A percentile compares a stretch with the other conserved stretches of the same genome.
phyloP scores from a whole-genome alignment of 208 protist species.

The Leishmania guyanensis region DNA sequence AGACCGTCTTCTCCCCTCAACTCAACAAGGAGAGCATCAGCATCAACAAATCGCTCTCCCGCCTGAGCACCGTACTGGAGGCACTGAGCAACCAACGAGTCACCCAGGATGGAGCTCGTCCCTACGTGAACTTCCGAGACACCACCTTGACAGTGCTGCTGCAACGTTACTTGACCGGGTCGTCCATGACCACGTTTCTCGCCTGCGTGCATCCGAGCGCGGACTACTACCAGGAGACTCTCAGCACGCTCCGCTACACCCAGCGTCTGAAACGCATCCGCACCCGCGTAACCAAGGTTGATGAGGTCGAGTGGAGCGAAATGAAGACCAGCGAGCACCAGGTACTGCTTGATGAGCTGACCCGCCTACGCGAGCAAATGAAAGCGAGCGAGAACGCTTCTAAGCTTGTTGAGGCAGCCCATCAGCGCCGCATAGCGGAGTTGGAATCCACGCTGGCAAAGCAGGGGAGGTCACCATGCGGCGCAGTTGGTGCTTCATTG shows the following conservation, averaged over 20 bases:
- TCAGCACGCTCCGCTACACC: constrained; percentile 89
- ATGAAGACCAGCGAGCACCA: constrained; percentile 41
- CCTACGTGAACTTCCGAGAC: constrained; percentile 89
- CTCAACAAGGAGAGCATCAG: constrained; percentile 89
- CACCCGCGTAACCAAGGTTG: constrained; percentile 41
- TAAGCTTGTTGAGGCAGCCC: constrained; percentile 28
- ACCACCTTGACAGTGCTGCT: constrained; percentile 88
- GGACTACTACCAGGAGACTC: constrained; percentile 67
- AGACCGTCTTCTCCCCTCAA: constrained; percentile 80
- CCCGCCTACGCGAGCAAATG: constrained; percentile 52
- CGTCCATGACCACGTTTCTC: constrained; percentile 87
- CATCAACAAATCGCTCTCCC: constrained; percentile 91
- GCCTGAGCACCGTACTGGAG: constrained; percentile 88
- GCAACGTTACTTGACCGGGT: constrained; percentile 83
- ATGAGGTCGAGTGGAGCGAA: constrained; percentile 43
- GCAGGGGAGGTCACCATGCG: constrained; percentile 2
- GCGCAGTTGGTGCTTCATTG: not conserved
- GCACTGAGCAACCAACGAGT: constrained; percentile 64
- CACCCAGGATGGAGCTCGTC: constrained; percentile 39
- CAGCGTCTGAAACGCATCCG: constrained; percentile 80
- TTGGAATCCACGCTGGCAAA: constrained; percentile 37
- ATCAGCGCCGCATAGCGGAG: constrained; percentile 50
- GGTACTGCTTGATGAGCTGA: constrained; percentile 63
- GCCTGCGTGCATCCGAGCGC: constrained; percentile 81
- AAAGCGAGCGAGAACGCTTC: constrained; percentile 31